phyloP scores from a whole-genome alignment of 2,329 filamentous ascomycete species.

The Fusarium nisikadoi region DNA sequence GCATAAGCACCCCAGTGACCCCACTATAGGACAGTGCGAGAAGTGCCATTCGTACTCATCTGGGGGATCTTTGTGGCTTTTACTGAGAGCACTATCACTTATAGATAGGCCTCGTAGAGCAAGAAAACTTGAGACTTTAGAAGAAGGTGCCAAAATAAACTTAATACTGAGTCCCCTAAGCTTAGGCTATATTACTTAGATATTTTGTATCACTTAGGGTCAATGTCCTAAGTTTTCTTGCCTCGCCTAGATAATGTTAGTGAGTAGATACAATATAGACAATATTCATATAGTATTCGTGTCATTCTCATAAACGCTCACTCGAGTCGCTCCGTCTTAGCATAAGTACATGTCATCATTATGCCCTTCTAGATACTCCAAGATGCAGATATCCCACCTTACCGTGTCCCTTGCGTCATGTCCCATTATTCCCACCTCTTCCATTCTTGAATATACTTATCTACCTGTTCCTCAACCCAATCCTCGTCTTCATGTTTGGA shows the following conservation, averaged over 20 bases:
- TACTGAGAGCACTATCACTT: not conserved
- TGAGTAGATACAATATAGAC: not conserved
- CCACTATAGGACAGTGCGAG: not conserved
- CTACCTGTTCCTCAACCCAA: constrained; percentile 57
- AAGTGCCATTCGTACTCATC: not conserved
- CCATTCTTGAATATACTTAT: constrained; percentile 66
- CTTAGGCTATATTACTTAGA: too few species aligned
- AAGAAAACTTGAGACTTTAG: too few species aligned
- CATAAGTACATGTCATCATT: constrained; percentile 38
- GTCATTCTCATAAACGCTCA: constrained; percentile 33
- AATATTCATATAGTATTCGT: constrained; percentile 11
- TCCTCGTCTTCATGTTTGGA: constrained; percentile 47
- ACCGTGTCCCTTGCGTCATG: not conserved
- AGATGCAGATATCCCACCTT: constrained; percentile 29
- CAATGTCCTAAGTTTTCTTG: too few species aligned
- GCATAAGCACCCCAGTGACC: not conserved
- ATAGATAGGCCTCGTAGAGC: not conserved
- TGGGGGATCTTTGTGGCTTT: not conserved
- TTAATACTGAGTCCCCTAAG: too few species aligned
- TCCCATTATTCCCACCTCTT: constrained; percentile 63
- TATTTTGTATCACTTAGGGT: too few species aligned
- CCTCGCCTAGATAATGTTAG: too few species aligned
- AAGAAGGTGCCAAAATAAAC: too few species aligned
- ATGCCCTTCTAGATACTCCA: constrained; percentile 29
- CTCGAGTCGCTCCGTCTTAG: constrained; percentile 27